Evolutionary conservation across 371 early-diverging fungal genomes (phyloP).

Genomic region (Mortierella sp.): DNA sequence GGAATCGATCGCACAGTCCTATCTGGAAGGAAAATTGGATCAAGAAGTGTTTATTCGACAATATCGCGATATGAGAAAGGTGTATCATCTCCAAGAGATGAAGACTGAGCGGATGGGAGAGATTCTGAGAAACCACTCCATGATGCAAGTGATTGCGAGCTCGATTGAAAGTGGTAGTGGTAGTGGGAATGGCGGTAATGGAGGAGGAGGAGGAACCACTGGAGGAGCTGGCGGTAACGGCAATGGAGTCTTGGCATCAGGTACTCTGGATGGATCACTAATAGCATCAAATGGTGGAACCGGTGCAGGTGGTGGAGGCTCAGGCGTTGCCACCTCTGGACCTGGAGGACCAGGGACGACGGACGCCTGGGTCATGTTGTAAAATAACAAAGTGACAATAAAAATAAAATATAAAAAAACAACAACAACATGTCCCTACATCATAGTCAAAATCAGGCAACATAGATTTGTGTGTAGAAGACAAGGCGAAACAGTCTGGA

Average conservation of each 20-base stretch:
- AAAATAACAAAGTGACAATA: not conserved
- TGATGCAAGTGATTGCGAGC: not conserved
- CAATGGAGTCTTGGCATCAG: not conserved
- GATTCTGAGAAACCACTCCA: constrained; percentile 28
- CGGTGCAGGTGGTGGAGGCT: constrained; percentile 5
- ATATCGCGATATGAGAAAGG: constrained; percentile 68
- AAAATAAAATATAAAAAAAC: not conserved
- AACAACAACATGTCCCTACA: too few species aligned
- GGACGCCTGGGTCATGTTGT: constrained; percentile 19
- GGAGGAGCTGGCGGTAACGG: not conserved
- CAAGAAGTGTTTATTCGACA: constrained; percentile 69
- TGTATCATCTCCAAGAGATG: constrained; percentile 70
- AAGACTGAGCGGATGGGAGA: constrained; percentile 62
- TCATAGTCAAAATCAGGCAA: too few species aligned
- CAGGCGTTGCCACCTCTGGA: constrained; percentile 1
- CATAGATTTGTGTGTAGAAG: too few species aligned
- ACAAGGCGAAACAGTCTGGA: too few species aligned
- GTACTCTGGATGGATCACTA: not conserved
- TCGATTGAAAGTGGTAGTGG: not conserved
- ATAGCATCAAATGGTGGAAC: not conserved
- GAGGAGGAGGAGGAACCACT: not conserved
- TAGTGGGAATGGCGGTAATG: constrained; percentile 9
- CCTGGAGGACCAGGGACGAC: constrained; percentile 12
- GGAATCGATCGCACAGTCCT: constrained; percentile 68
- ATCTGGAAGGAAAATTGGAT: constrained; percentile 67